Evolutionary conservation across 768 basidiomycete species (phyloP), one percentile per base, ranked within the genome.

Genomic region (Crepidotus variabilis): DNA sequence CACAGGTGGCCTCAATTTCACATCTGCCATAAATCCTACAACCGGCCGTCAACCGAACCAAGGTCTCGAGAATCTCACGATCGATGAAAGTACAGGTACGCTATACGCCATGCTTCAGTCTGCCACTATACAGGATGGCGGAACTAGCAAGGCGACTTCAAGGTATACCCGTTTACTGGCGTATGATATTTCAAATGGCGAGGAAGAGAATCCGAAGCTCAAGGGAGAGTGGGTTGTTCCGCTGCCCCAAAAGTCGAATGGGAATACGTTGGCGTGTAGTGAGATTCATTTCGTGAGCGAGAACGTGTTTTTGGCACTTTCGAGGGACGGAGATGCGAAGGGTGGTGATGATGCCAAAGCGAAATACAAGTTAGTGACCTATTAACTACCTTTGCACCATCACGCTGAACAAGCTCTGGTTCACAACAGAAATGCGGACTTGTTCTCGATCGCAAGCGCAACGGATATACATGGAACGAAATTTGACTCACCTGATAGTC

Each of bases 41-140:
- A 84, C 81, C 1, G 85, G 85, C 28, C 28, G 33, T 11, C 20
- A 22, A 18, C 47, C 16, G 43, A 51, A 3, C 14, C 1, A 53
- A 82, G 84, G 85, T 3, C 81, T 87, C 28, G 84, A 87, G 63
- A 81, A 82, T 16, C 69, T 89, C 11, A 84, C 86, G 0, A 48
- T 79, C 5, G 79, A 81, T 54, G 64, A 77, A 0, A 62, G 71
- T 2, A 81, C 80, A 1, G 69, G 71, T 7, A 80, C 74, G 3
- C 74, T 88, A 1, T 88, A 84, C 64, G 85, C 79, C 0, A 76
- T 87, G 62, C 74, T 88, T 1, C 86, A 89, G 60, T 77, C 80
- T 9, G 86, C 84, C 0, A 76, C 81, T 0, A 77, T 84, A 10
- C 87, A 89, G 60, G 87, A 87, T 60, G 83, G 85, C 18, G 83